Evolutionary conservation across 2,329 filamentous ascomycete species (phyloP), one percentile per base, ranked within the genome.

Genomic region (Mollisiaceae sp.): DNA sequence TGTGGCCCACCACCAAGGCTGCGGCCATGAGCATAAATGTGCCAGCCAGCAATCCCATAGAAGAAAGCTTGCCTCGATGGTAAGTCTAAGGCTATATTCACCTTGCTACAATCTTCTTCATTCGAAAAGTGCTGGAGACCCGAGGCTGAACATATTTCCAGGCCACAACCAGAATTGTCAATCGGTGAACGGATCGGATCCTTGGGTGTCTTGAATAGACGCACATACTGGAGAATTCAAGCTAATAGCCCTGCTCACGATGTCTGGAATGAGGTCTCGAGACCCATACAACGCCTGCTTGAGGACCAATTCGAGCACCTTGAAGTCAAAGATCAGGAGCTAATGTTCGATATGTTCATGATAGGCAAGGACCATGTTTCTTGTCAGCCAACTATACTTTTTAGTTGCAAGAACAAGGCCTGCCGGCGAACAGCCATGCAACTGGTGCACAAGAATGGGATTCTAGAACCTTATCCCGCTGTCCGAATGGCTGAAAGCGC

Each of bases 281-380:
- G 36, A n/a, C 47, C 39, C 2, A 69, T 69, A 24, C 55, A 63
- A 15, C 43, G 32, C 22, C 62, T 69, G 2, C 43, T 70, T 14
- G 45, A 67, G 22, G 58, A 69, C 18, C 64, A 69, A 38, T 20
- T 38, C 14, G 62, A 65, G n/a, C 32, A 63, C 22, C 35, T 68
- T 36, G 67, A 63, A 32, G 39, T 63, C 4, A 61, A 63, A 57
- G 63, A 67, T 15, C 50, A 59, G 41, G 67, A 69, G 35, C 47
- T 71, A 11, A 65, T 65, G 61, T 22, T 69, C 5, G 65, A 70
- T 43, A 67, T 67, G 20, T 70, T 67, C 32, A 67, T 70, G 67
- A 63, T 69, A 11, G 69, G 67, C 11, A 38, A 59, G 39, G 60
- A 64, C 18, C 32, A 24, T 38, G 27, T 8, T 12, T 52, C 15